Percentiles rank a stretch among this genome's conserved stretches.
phyloP scores from a whole-genome alignment of 2,329 filamentous ascomycete genomes.

The Fusarium sp. region DNA sequence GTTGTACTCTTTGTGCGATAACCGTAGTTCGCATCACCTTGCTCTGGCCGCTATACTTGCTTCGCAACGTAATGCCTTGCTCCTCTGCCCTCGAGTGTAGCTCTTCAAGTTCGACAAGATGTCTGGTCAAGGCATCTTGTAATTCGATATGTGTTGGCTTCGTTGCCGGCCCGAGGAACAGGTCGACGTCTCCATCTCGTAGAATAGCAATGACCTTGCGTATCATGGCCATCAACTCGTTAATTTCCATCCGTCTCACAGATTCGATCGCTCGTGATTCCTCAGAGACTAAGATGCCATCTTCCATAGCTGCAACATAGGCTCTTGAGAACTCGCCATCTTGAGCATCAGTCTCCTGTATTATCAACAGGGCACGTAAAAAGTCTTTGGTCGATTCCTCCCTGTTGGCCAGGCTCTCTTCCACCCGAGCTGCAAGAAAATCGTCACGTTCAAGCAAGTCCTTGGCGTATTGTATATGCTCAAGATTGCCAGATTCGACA shows the following conservation, averaged over 20 bases:
- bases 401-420: slow-evolving; percentile 42
- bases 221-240: slow-evolving; percentile 43
- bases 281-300: slow-evolving; percentile 63
- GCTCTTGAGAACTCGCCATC: slow-evolving; percentile 61
- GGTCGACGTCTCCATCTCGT: slow-evolving; percentile 50
- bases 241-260: slow-evolving; percentile 66
- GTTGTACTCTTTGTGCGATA: slow-evolving; percentile 82
- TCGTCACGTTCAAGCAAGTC: slow-evolving; percentile 70
- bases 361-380: slow-evolving; percentile 60
- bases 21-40: slow-evolving; percentile 80
- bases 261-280: slow-evolving; percentile 65
- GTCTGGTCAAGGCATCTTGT: slow-evolving; percentile 49
- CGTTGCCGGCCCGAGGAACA: slow-evolving; percentile 48
- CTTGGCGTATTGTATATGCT: slow-evolving; percentile 55
- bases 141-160: slow-evolving; percentile 47
- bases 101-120: slow-evolving; percentile 58
- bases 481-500: slow-evolving; percentile 55
- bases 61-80: slow-evolving; percentile 68
- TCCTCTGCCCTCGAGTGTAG: slow-evolving; percentile 59
- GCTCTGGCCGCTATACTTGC: slow-evolving; percentile 78
- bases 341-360: slow-evolving; percentile 51
- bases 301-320: slow-evolving; percentile 70
- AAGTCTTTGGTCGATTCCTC: slow-evolving; percentile 56
- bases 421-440: slow-evolving; percentile 60
- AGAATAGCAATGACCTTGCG: slow-evolving; percentile 42